Evolutionary conservation across 352 stramenopile genomes (phyloP).

Genomic region (Globisporangium abappressorium): DNA sequence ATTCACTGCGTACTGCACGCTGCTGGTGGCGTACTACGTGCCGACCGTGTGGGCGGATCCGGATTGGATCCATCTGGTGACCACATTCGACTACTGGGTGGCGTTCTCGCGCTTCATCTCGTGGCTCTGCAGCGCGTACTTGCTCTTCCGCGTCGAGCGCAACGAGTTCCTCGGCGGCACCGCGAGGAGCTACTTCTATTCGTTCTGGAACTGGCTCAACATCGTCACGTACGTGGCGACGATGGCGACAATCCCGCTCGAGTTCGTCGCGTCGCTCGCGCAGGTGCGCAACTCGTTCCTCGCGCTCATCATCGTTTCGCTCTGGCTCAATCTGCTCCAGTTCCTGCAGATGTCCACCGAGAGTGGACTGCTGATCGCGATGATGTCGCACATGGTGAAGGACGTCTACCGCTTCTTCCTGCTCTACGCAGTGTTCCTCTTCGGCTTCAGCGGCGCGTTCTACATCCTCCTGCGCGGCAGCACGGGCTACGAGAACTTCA

Average conservation of each 20-base stretch:
- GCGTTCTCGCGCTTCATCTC: conserved; percentile 34
- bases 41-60: conserved; percentile 54
- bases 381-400: conserved; percentile 75
- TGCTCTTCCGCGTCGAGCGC: conserved; percentile 49
- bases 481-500: conserved; percentile 53
- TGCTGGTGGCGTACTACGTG: conserved; percentile 52
- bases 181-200: conserved; percentile 42
- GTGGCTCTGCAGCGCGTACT: conserved; percentile 49
- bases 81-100: conserved; percentile 44
- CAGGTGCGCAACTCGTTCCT: conserved; percentile 45
- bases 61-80: conserved; percentile 42
- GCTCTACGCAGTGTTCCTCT: conserved; percentile 68
- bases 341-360: conserved; percentile 62
- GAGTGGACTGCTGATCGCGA: conserved; percentile 65
- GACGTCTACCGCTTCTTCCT: conserved; percentile 67
- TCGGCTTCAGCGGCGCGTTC: conserved; percentile 69
- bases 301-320: conserved; percentile 49
- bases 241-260: conserved; percentile 50
- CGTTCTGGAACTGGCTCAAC: conserved; percentile 68
- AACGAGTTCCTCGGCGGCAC: conserved; percentile 42
- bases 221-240: conserved; percentile 47
- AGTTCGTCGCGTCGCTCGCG: conserved; percentile 33
- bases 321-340: conserved; percentile 74
- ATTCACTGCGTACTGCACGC: conserved; percentile 41
- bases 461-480: conserved; percentile 63